phyloP scores from a whole-genome alignment of 2,329 filamentous ascomycete species.

The Delphinella strobiligena region DNA sequence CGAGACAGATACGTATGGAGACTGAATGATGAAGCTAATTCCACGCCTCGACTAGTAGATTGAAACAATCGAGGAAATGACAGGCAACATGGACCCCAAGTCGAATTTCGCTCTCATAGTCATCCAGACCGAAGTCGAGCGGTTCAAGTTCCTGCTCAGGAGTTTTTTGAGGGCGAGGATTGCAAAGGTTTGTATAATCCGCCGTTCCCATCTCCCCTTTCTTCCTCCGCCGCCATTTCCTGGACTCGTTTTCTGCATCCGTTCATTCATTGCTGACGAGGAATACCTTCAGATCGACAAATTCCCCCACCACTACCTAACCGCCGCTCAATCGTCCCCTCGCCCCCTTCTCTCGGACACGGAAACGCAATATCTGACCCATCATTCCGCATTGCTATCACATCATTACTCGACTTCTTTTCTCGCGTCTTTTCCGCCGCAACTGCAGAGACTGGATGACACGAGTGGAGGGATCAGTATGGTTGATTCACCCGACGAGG shows the following conservation, averaged over 20 bases:
- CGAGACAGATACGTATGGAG: too few species aligned
- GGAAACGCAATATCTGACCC: conserved; percentile 70
- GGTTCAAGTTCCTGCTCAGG: conserved; percentile 83
- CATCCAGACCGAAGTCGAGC: conserved; percentile 88
- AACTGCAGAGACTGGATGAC: conserved; percentile 78
- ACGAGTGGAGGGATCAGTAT: conserved; percentile 81
- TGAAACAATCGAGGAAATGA: conserved; percentile 45
- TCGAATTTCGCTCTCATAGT: conserved; percentile 90
- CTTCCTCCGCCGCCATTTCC: not conserved
- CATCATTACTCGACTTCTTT: conserved; percentile 80
- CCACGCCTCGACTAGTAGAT: conserved; percentile 23
- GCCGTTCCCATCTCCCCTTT: not conserved
- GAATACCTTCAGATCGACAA: conserved; percentile 74
- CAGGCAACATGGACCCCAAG: conserved; percentile 75
- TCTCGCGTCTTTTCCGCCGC: conserved; percentile 64
- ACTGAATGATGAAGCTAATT: too few species aligned
- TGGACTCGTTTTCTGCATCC: too few species aligned
- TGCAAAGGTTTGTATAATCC: conserved; percentile 51
- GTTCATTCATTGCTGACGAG: too few species aligned
- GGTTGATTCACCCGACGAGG: conserved; percentile 76
- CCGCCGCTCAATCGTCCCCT: conserved; percentile 19
- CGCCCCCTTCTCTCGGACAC: conserved; percentile 50
- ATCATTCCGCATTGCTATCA: conserved; percentile 74
- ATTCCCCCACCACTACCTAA: conserved; percentile 62
- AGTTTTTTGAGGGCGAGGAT: conserved; percentile 75